phyloP scores from a whole-genome alignment of 2,329 filamentous ascomycete species.

The Daldinia eschscholtzii region DNA sequence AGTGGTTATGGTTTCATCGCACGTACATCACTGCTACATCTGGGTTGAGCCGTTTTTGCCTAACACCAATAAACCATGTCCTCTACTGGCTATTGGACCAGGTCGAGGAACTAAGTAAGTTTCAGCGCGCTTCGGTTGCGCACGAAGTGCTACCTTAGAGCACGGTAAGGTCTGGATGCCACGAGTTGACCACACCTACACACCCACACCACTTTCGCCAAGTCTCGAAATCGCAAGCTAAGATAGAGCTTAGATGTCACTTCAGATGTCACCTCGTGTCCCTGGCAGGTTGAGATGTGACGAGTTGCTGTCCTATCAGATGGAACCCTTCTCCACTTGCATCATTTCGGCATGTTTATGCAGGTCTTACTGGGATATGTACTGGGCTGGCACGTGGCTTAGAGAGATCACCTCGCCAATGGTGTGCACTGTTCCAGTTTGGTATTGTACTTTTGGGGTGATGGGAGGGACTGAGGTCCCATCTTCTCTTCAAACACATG shows the following conservation, averaged over 20 bases:
- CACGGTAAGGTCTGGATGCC: not conserved
- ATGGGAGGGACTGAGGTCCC: not conserved
- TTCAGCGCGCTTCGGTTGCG: conserved; percentile 4
- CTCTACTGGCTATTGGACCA: conserved; percentile 1
- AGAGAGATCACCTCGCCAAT: conserved; percentile 1
- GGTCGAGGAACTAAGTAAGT: not conserved
- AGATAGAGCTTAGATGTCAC: too few relatives aligned
- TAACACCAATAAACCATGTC: not conserved
- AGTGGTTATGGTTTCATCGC: conserved; percentile 4
- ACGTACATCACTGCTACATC: not conserved
- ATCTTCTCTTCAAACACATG: not conserved
- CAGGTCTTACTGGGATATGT: not conserved
- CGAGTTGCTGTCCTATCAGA: not conserved
- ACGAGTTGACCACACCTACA: not conserved
- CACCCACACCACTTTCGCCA: not conserved
- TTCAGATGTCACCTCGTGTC: not conserved
- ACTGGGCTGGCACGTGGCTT: not conserved
- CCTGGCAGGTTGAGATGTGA: conserved; percentile 4
- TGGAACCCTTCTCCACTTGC: not conserved
- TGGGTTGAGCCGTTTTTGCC: conserved; percentile 1
- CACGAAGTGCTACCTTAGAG: conserved; percentile 2
- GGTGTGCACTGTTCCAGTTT: not conserved
- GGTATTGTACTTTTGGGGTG: too few relatives aligned
- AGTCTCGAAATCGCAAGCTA: not conserved
- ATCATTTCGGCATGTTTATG: conserved; percentile 9